Evolutionary conservation across 2,329 filamentous ascomycete species (phyloP).

Genomic region (Colletotrichum cordylinicola): DNA sequence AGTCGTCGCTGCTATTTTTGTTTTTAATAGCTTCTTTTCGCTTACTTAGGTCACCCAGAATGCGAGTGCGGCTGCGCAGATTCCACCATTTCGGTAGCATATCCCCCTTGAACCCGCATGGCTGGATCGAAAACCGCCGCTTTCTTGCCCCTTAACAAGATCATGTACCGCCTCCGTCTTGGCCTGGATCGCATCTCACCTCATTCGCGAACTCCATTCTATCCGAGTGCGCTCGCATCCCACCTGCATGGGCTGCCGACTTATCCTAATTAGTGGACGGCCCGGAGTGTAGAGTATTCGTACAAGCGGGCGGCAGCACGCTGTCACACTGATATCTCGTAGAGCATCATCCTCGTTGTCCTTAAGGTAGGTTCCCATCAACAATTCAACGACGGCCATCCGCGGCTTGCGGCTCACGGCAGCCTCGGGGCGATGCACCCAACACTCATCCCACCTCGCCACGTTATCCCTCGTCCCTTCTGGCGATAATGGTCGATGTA

Average conservation of each 20-base stretch:
- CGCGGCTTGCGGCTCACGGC: background rate
- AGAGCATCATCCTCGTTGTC: background rate
- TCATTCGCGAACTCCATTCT: background rate
- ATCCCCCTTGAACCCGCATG: background rate
- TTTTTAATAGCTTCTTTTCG: background rate
- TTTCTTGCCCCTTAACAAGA: background rate
- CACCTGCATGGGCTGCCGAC: background rate
- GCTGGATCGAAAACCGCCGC: background rate
- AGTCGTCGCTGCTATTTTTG: background rate
- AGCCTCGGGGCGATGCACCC: background rate
- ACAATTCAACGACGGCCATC: background rate
- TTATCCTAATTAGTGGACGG: background rate
- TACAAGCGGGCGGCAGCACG: background rate
- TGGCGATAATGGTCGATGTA: background rate
- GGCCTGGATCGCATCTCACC: background rate
- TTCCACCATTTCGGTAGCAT: background rate
- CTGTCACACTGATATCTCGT: background rate
- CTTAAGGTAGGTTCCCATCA: background rate
- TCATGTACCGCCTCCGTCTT: background rate
- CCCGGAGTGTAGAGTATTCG: background rate
- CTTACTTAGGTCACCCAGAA: background rate
- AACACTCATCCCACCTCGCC: constrained; percentile 4
- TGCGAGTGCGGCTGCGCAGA: background rate
- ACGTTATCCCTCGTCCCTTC: background rate
- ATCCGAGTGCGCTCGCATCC: background rate